Evolutionary conservation across 257 asterid species (phyloP).

Genomic region (Agastache rugosa): DNA sequence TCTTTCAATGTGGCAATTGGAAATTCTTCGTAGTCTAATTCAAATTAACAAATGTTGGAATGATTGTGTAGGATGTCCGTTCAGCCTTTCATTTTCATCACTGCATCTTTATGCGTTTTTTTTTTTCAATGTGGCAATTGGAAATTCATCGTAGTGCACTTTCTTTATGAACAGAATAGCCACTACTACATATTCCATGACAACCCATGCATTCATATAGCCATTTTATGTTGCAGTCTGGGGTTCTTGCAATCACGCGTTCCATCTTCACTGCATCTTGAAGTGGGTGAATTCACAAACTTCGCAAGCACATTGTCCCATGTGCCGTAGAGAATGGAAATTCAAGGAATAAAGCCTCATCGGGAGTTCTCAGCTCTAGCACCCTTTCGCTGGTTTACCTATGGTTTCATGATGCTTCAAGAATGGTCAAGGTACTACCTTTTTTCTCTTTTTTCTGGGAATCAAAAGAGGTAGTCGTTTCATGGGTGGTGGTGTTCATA

Average conservation of each 20-base stretch:
- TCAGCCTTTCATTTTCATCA: neutral
- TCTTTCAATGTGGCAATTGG: neutral
- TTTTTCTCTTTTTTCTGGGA: neutral
- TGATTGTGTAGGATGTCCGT: neutral
- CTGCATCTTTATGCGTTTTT: neutral
- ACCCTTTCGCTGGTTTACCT: neutral
- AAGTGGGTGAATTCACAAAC: slow-evolving; percentile 97
- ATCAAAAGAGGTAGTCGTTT: neutral
- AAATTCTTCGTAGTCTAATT: no score
- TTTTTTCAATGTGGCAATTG: neutral
- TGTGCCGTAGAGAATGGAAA: slow-evolving; percentile 96
- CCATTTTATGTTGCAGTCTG: slow-evolving; percentile 52
- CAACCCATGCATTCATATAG: neutral
- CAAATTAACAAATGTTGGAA: no score
- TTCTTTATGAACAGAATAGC: neutral
- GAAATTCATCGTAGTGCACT: neutral
- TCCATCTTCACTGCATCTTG: slow-evolving; percentile 93
- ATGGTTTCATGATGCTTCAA: neutral
- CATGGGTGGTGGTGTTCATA: no score
- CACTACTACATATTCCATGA: neutral
- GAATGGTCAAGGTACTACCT: neutral
- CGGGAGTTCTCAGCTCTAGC: neutral
- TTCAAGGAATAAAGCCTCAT: slow-evolving; percentile 58
- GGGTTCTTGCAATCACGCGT: slow-evolving; percentile 92
- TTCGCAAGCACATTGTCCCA: slow-evolving; percentile 89